Conservation (phyloP, 2,329 filamentous ascomycete genomes). For the Beauveria scarabaeidicola region DNA sequence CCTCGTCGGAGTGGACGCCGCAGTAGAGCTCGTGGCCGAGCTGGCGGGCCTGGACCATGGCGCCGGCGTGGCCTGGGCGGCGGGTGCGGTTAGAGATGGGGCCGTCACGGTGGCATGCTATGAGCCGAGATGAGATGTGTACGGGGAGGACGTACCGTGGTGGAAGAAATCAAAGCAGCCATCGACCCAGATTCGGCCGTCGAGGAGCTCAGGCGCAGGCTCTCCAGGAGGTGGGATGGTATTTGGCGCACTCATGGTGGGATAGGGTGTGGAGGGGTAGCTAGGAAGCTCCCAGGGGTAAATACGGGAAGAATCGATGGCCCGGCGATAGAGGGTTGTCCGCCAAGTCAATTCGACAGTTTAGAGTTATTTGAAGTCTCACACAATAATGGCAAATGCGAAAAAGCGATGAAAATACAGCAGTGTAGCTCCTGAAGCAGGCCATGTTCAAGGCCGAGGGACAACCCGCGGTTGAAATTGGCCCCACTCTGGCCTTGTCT, state of each 20-base stretch:
- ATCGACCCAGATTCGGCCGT: conserved; percentile 89
- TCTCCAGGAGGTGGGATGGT: conserved; percentile 26
- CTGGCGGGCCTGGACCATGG: conserved; percentile 91
- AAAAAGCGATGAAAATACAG: background rate
- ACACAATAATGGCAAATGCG: background rate
- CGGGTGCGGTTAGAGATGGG: background rate
- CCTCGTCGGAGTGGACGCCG: conserved; percentile 91
- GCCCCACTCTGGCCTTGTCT: background rate
- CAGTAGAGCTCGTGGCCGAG: conserved; percentile 83
- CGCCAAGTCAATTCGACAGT: background rate
- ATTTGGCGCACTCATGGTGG: conserved; percentile 9
- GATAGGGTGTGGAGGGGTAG: background rate
- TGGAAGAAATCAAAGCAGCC: conserved; percentile 99
- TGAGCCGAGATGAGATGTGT: background rate
- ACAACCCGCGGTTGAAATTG: background rate
- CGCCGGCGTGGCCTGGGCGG: conserved; percentile 75
- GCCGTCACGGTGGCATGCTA: background rate
- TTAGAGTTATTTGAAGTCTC: too few species aligned
- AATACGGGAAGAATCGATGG: background rate
- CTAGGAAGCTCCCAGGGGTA: background rate
- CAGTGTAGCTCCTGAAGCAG: background rate
- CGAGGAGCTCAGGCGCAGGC: conserved; percentile 46
- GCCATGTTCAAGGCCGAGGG: background rate
- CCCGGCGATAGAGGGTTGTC: background rate
- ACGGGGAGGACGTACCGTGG: conserved; percentile 53